Evolutionary conservation across 768 basidiomycete species (phyloP).

Genomic region (Galerina marginata): DNA sequence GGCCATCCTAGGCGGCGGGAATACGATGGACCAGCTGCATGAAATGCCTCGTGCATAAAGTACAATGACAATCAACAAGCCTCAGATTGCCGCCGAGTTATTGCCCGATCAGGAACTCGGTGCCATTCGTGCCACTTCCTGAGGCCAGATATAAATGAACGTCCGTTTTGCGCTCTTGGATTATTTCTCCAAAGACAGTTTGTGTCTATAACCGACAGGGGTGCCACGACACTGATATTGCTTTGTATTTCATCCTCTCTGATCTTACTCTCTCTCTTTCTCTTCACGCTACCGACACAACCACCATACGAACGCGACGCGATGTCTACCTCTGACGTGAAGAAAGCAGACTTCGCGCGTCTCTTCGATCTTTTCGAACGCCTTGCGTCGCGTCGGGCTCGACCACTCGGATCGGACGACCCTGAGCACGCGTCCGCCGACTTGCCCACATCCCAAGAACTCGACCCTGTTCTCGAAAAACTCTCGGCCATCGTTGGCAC

Average conservation of each 20-base stretch:
- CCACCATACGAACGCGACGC: neutral
- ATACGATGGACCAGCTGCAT: neutral
- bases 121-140: conserved; percentile 10
- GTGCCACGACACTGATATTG: no score
- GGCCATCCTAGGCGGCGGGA: no score
- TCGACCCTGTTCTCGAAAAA: conserved; percentile 36
- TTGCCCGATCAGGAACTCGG: neutral
- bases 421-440: conserved; percentile 23
- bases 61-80: conserved; percentile 5
- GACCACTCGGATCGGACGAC: conserved; percentile 28
- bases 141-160: conserved; percentile 1
- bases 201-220: no score
- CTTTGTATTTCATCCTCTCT: neutral
- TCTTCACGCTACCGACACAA: neutral
- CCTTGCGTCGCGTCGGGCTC: conserved; percentile 50
- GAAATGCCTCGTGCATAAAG: neutral
- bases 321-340: conserved; percentile 34
- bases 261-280: neutral
- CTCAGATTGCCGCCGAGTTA: neutral
- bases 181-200: no score
- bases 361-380: conserved; percentile 61
- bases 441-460: neutral
- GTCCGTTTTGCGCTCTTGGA: neutral
- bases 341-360: conserved; percentile 55
- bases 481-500: conserved; percentile 31